Evolutionary conservation across 2,329 filamentous ascomycete species (phyloP), one percentile per base, ranked within the genome.

Genomic region (Emericellopsis atlantica): DNA sequence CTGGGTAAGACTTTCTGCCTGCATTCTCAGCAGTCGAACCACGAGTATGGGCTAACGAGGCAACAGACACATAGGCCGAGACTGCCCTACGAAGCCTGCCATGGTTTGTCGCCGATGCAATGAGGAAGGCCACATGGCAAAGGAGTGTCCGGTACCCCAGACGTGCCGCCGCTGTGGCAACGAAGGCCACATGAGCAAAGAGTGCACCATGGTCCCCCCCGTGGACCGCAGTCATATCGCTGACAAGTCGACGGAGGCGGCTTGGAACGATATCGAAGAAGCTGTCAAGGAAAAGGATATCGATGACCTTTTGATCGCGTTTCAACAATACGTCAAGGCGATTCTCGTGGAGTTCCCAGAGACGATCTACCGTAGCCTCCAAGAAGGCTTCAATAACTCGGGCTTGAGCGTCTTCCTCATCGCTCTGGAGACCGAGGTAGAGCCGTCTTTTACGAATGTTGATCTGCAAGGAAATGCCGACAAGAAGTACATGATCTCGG

Each of bases 391-490:
- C 53, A 74, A 81, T 6, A 49, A 57, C 2, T 62, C 74, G 34
- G 54, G 62, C 0, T 66, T 82, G 44, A 58, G 59, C 4, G 59
- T 82, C 12, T 80, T 70, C 59, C 60, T 86, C 40, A 80, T 85
- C 47, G 76, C 75, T 6, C 57, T 74, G 6, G 72, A 83, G 62
- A 71, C 74, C 47, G 60, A 71, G 29, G 55, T 67, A 6, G 56
- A 82, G 1, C 53, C 60, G 1, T 75, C 76, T 5, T 70, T 79
- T 48, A 83, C 77, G 45, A 80, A 82, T 58, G 81, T 85, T 74
- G 79, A 85, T 47, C 62, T 84, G 2, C 79, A 85, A 51, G 81
- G 81, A 5, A 74, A 81, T 45, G 62, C 81, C 16, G 70, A 71
- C 43, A 78, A 77, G 57, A 78, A 77, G 53, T 84, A 72, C 49